These are phyloP conservation scores for Malassezia nana DNA, from an alignment of 1,284 basidiomycete genomes.

Conservation along the genomic window DNA sequence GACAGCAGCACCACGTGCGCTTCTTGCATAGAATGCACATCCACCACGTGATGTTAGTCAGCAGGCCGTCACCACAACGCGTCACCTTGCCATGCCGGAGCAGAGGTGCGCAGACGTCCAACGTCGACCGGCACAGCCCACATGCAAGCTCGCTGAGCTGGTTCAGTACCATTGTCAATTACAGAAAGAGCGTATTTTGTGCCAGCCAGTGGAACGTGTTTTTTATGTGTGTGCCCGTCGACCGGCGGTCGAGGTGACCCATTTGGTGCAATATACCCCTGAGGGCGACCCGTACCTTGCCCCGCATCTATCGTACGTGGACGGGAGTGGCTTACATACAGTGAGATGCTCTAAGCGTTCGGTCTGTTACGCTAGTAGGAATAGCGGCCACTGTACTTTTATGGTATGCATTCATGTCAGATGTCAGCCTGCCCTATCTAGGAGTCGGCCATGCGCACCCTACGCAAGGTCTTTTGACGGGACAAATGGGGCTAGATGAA, in stretches of 20 bases:
- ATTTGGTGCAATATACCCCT: conserved; percentile 31
- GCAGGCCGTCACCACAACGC: too few relatives aligned
- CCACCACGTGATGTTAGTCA: neutral
- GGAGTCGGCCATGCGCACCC: conserved; percentile 13
- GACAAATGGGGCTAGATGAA: conserved; percentile 18
- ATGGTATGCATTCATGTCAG: neutral
- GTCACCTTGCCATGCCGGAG: neutral
- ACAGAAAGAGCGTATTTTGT: conserved; percentile 22
- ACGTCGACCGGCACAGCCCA: neutral
- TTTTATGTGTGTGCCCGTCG: conserved; percentile 25
- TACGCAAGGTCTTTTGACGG: conserved; percentile 14
- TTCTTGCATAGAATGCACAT: conserved; percentile 1
- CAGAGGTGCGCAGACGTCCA: neutral
- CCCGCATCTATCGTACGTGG: conserved; percentile 22
- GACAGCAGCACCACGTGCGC: neutral
- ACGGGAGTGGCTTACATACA: neutral
- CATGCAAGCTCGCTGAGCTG: conserved; percentile 25
- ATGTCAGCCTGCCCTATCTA: conserved; percentile 11
- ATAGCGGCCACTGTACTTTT: neutral
- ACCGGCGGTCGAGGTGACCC: conserved; percentile 32
- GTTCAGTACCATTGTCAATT: conserved; percentile 32
- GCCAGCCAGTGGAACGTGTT: conserved; percentile 32
- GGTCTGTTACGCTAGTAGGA: neutral
- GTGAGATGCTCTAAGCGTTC: neutral
- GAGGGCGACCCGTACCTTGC: conserved; percentile 24